Conservation (phyloP, 805 yeast genomes). For the Yamadazyma philogaea region DNA sequence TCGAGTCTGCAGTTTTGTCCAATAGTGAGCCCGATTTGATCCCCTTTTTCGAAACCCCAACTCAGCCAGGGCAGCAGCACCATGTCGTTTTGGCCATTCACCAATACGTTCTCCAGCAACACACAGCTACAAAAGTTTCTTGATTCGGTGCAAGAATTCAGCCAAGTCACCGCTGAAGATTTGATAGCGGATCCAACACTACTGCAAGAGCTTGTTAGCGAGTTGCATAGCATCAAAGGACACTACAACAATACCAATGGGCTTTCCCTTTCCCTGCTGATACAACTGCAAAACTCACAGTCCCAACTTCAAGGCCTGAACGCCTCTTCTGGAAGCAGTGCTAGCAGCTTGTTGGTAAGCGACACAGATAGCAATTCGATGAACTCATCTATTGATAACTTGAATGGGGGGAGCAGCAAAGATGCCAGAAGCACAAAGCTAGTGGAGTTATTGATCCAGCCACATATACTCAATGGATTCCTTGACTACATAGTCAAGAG, state of each 20-base stretch:
- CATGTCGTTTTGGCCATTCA: conserved; percentile 49
- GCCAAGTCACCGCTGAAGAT: conserved; percentile 30
- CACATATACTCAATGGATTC: conserved; percentile 65
- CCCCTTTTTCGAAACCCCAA: neutral
- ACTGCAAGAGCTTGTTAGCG: conserved; percentile 38
- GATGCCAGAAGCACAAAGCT: conserved; percentile 50
- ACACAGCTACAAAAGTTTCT: conserved; percentile 40
- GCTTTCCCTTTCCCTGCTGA: conserved; percentile 29
- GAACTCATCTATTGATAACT: conserved; percentile 25
- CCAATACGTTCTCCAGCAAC: conserved; percentile 34
- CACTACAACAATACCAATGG: conserved; percentile 26
- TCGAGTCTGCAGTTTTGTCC: neutral
- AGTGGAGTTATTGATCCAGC: conserved; percentile 75
- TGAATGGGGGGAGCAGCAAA: conserved; percentile 25
- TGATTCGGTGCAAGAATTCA: conserved; percentile 34
- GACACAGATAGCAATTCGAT: conserved; percentile 32
- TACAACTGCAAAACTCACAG: conserved; percentile 14
- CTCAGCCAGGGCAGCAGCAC: neutral
- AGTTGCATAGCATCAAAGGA: conserved; percentile 35
- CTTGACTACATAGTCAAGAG: conserved; percentile 60
- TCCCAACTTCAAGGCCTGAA: conserved; percentile 2
- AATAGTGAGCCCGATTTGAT: neutral
- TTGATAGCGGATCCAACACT: conserved; percentile 30
- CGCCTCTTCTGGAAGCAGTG: neutral
- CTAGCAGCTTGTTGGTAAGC: conserved; percentile 3